Evolutionary conservation across 495 filamentous ascomycete genomes (phyloP).

Genomic region (Amphirosellinia nigrospora): DNA sequence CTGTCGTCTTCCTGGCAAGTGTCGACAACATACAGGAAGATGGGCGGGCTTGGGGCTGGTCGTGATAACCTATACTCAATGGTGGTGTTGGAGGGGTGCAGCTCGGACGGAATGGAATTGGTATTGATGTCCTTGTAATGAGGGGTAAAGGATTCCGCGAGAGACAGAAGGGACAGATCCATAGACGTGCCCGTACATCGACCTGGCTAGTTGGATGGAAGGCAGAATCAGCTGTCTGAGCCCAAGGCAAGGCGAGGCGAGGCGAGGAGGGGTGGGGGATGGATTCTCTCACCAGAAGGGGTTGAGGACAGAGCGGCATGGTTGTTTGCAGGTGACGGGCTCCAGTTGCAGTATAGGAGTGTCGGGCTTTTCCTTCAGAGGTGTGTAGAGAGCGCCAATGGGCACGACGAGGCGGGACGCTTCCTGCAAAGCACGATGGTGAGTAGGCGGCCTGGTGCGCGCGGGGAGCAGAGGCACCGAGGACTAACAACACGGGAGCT

Average conservation of each 20-base stretch:
- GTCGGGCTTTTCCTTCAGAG: slow-evolving; percentile 92
- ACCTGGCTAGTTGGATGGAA: slow-evolving; percentile 70
- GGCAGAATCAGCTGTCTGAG: slow-evolving; percentile 26
- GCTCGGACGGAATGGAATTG: slow-evolving; percentile 92
- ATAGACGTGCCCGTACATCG: slow-evolving; percentile 90
- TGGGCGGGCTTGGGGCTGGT: slow-evolving; percentile 91
- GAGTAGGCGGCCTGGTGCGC: slow-evolving; percentile 25
- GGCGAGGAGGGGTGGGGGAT: not conserved
- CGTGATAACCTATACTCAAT: slow-evolving; percentile 96
- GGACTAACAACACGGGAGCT: slow-evolving; percentile 90
- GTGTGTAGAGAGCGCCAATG: slow-evolving; percentile 95
- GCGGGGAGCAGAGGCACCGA: slow-evolving; percentile 31
- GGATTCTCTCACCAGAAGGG: slow-evolving; percentile 82
- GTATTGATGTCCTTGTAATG: slow-evolving; percentile 99
- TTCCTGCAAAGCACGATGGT: slow-evolving; percentile 65
- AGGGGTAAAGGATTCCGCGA: slow-evolving; percentile 93
- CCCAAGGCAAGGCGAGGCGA: not conserved
- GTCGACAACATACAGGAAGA: slow-evolving; percentile 98
- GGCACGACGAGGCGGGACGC: slow-evolving; percentile 96
- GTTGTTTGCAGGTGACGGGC: slow-evolving; percentile 95
- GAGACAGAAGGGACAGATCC: slow-evolving; percentile 99
- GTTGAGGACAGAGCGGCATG: slow-evolving; percentile 95
- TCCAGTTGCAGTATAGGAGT: slow-evolving; percentile 92
- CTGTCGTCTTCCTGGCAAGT: slow-evolving; percentile 99
- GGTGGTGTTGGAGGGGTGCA: slow-evolving; percentile 91